Evolutionary conservation across 2,329 filamentous ascomycete species (phyloP).

Genomic region (Pleoardoris graminearum): DNA sequence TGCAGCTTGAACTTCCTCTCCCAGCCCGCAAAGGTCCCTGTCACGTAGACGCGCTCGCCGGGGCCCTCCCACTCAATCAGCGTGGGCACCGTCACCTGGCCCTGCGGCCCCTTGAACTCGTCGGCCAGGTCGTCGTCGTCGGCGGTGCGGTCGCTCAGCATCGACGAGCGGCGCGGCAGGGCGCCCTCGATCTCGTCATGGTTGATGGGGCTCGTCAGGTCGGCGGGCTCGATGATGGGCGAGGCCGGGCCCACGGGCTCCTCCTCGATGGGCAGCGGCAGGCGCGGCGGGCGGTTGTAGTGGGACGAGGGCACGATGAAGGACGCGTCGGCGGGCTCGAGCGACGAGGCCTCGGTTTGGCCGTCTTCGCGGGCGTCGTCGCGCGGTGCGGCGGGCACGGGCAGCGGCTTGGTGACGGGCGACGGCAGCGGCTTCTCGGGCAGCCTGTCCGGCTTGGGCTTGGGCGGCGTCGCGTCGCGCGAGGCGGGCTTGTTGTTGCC

Average conservation of each 20-base stretch:
- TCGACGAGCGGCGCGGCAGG: constrained; percentile 59
- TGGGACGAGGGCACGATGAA: constrained; percentile 48
- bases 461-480: constrained; percentile 19
- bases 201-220: constrained; percentile 56
- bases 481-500: background rate
- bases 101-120: constrained; percentile 68
- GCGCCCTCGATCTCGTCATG: constrained; percentile 52
- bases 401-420: constrained; percentile 38
- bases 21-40: constrained; percentile 96
- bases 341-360: constrained; percentile 17
- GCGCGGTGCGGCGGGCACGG: constrained; percentile 38
- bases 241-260: constrained; percentile 88
- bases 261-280: constrained; percentile 92
- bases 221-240: constrained; percentile 77
- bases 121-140: constrained; percentile 69
- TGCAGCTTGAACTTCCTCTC: constrained; percentile 89
- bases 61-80: constrained; percentile 81
- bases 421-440: constrained; percentile 17
- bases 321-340: constrained; percentile 34
- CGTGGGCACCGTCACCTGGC: constrained; percentile 80
- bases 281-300: constrained; percentile 74
- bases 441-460: constrained; percentile 10
- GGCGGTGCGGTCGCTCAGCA: constrained; percentile 60
- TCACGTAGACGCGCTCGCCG: constrained; percentile 92
- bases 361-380: constrained; percentile 21